Conservation (phyloP, 495 filamentous ascomycete genomes). For the Evansstolkia leycettana region DNA sequence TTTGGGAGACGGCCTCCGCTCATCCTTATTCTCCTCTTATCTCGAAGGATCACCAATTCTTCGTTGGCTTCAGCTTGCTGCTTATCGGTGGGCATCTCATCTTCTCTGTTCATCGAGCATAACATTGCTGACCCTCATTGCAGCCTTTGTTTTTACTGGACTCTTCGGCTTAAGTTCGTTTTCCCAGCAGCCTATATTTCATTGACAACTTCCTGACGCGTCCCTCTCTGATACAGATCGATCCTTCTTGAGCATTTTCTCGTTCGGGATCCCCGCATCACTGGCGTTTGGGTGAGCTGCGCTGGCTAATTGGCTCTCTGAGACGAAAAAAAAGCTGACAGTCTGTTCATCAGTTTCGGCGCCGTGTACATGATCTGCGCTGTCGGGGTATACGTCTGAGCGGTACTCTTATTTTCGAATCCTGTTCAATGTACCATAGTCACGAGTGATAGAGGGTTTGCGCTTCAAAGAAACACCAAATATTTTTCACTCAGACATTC, state of each 20-base stretch:
- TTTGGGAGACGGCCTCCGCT: conserved; percentile 81
- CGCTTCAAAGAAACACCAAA: conserved; percentile 21
- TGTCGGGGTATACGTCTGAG: conserved; percentile 94
- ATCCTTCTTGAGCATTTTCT: conserved; percentile 60
- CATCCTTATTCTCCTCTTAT: conserved; percentile 72
- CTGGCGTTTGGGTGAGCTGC: conserved; percentile 71
- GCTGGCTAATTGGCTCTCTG: conserved; percentile 1
- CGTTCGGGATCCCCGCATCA: conserved; percentile 81
- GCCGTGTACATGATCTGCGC: conserved; percentile 97
- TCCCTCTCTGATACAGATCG: conserved; percentile 57
- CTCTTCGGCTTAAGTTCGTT: conserved; percentile 74
- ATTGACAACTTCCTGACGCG: conserved; percentile 3
- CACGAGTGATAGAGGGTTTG: conserved; percentile 18
- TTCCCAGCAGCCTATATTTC: conserved; percentile 2
- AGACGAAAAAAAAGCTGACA: conserved; percentile 6
- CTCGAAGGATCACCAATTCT: conserved; percentile 73
- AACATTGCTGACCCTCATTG: conserved; percentile 11
- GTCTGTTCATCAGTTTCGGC: conserved; percentile 56
- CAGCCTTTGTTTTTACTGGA: conserved; percentile 50
- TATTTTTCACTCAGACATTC: conserved; percentile 1
- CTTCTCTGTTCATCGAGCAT: conserved; percentile 1
- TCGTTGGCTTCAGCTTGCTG: conserved; percentile 68
- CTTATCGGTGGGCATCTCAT: conserved; percentile 39
- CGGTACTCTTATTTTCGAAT: conserved; percentile 24
- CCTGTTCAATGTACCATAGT: conserved; percentile 25